Evolutionary conservation across 805 yeast species (phyloP).

Genomic region (Candida maris): DNA sequence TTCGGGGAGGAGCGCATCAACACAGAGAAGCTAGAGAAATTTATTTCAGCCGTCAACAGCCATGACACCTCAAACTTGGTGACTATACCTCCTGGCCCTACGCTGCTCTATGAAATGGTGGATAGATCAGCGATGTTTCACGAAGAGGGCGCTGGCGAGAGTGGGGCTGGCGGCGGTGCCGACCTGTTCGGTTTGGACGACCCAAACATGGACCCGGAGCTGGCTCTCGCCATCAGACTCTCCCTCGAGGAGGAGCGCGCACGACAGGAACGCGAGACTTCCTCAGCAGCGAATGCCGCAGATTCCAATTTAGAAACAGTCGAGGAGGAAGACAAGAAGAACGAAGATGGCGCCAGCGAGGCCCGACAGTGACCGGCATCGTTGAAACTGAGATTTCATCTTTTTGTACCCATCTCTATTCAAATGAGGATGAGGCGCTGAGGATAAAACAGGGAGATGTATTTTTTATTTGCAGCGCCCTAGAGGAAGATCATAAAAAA

Average conservation of each 20-base stretch:
- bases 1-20: conserved; percentile 87
- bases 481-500: no score
- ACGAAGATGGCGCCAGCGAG: conserved; percentile 18
- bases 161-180: conserved; percentile 36
- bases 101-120: conserved; percentile 75
- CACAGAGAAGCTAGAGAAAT: conserved; percentile 73
- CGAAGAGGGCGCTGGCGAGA: conserved; percentile 54
- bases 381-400: no score
- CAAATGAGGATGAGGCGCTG: no score
- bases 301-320: conserved; percentile 18
- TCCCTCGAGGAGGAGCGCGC: conserved; percentile 93
- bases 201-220: conserved; percentile 92
- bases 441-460: no score
- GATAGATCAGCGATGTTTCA: conserved; percentile 71
- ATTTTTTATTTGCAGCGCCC: no score
- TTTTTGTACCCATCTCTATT: not conserved
- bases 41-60: conserved; percentile 67
- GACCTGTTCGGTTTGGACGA: conserved; percentile 68
- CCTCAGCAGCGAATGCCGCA: conserved; percentile 26
- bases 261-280: conserved; percentile 76
- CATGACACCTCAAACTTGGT: conserved; percentile 78
- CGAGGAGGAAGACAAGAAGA: conserved; percentile 19
- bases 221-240: conserved; percentile 90
- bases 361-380: no score
- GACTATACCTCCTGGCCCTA: conserved; percentile 85